Conservation (phyloP, 2,329 filamentous ascomycete genomes). For the Nectriaceae sp. region DNA sequence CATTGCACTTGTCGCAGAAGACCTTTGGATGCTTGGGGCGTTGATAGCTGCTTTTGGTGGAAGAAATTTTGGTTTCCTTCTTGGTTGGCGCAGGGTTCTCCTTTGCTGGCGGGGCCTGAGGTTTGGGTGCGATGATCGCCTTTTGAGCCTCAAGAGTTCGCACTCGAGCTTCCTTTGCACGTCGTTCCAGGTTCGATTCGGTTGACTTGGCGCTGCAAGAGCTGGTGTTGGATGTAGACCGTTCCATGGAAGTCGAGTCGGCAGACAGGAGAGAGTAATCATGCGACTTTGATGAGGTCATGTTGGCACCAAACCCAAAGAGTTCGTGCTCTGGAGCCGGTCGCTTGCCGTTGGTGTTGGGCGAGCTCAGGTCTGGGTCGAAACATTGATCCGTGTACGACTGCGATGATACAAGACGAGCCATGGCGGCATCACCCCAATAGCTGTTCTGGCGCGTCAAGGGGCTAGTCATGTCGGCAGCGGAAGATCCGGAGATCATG, state of each 20-base stretch:
- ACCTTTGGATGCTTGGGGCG: constrained; percentile 73
- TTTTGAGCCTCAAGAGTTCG: constrained; percentile 47
- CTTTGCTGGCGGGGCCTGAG: constrained; percentile 22
- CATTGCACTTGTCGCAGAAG: constrained; percentile 68
- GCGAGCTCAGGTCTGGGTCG: constrained; percentile 24
- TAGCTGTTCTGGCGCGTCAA: constrained; percentile 48
- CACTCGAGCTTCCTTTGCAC: constrained; percentile 49
- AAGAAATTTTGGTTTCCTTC: constrained; percentile 46
- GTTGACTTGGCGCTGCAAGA: constrained; percentile 45
- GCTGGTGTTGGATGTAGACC: constrained; percentile 49
- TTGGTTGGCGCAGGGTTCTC: constrained; percentile 18
- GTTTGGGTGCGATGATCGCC: constrained; percentile 49
- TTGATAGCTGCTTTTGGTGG: constrained; percentile 48
- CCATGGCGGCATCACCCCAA: constrained; percentile 38
- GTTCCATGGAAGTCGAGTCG: constrained; percentile 44
- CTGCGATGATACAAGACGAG: constrained; percentile 39
- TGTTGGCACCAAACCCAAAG: constrained; percentile 42
- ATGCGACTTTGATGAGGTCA: constrained; percentile 21
- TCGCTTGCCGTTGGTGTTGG: constrained; percentile 30
- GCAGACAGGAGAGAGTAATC: constrained; percentile 34
- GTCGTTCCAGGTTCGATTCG: constrained; percentile 44
- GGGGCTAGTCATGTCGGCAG: constrained; percentile 38
- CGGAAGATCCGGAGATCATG: constrained; percentile 43
- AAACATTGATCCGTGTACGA: constrained; percentile 29
- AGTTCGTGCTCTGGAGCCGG: constrained; percentile 32